Evolutionary conservation across 2,329 filamentous ascomycete species (phyloP).

Genomic region (Cryphonectria naterciae): DNA sequence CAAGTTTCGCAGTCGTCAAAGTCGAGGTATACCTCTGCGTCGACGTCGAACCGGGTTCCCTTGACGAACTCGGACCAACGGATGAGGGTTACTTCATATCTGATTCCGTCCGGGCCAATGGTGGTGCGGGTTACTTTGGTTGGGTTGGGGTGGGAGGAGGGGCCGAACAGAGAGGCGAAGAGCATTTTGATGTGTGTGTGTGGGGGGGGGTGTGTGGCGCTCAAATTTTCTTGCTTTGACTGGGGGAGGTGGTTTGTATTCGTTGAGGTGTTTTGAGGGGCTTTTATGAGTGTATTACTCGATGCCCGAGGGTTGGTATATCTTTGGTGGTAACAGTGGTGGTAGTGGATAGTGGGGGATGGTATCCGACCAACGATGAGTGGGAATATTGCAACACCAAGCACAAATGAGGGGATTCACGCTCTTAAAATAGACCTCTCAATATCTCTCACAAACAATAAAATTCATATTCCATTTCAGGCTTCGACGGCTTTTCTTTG

Average conservation of each 20-base stretch:
- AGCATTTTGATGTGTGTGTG: neutral
- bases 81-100: conserved; percentile 5
- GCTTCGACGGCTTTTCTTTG: neutral
- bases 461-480: neutral
- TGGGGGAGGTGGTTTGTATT: neutral
- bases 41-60: neutral
- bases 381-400: neutral
- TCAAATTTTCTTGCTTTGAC: neutral
- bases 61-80: conserved; percentile 12
- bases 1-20: neutral
- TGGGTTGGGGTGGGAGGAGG: neutral
- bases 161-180: neutral
- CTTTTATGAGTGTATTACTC: neutral
- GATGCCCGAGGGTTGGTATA: neutral
- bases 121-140: conserved; percentile 7
- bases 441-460: neutral
- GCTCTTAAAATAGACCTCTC: neutral
- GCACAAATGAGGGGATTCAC: neutral
- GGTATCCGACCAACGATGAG: neutral
- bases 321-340: neutral
- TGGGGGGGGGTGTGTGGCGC: neutral
- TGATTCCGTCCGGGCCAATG: neutral
- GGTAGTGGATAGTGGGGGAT: neutral
- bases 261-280: neutral
- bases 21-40: conserved; percentile 1